Evolutionary conservation across 2,329 filamentous ascomycete genomes (phyloP).

Genomic region (Triangularia setosa): DNA sequence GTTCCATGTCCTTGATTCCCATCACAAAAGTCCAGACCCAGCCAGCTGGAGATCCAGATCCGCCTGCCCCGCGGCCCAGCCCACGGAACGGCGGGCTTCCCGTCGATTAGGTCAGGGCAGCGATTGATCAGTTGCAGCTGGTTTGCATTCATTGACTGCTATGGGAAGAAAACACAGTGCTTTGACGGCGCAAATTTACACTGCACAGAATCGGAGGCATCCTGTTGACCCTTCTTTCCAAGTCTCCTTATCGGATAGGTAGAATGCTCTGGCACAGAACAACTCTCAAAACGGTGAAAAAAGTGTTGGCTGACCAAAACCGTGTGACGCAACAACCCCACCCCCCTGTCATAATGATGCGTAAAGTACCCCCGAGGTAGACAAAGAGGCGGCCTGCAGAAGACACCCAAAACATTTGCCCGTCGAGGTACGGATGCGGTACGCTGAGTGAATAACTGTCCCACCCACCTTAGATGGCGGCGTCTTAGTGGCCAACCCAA

Average conservation of each 20-base stretch:
- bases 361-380: constrained; percentile 5
- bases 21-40: neutral
- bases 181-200: neutral
- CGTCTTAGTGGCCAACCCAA: constrained; percentile 6
- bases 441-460: neutral
- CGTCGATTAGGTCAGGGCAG: neutral
- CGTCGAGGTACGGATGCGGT: neutral
- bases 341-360: neutral
- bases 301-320: neutral
- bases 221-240: neutral
- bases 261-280: neutral
- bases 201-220: neutral
- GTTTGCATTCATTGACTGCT: neutral
- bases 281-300: neutral
- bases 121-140: neutral
- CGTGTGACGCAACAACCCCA: constrained; percentile 5
- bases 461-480: neutral
- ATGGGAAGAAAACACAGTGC: neutral
- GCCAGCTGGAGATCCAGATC: neutral
- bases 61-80: neutral
- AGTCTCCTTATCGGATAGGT: neutral
- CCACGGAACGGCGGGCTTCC: neutral
- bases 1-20: neutral
- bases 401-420: neutral
- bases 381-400: constrained; percentile 3